phyloP scores from a whole-genome alignment of 1,284 basidiomycete genomes.

The Ceratobasidium sp. region DNA sequence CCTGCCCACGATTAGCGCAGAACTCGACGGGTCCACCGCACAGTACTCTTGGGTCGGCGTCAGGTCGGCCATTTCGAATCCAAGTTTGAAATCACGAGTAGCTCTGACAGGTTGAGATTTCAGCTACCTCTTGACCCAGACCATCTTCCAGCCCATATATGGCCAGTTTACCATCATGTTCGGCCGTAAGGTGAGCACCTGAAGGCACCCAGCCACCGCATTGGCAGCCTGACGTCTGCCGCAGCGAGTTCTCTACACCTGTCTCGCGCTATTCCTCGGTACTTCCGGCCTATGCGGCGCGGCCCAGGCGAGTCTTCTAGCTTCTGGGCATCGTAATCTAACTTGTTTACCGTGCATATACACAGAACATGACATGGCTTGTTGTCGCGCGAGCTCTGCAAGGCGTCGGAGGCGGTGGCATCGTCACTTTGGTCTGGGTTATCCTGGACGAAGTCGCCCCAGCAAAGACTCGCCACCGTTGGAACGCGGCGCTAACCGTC shows the following conservation, averaged over 20 bases:
- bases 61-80: slow-evolving; percentile 18
- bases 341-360: slow-evolving; percentile 1
- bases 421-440: slow-evolving; percentile 80
- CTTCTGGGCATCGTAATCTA: neutral
- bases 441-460: slow-evolving; percentile 80
- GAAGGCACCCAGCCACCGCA: neutral
- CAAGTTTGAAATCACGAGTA: slow-evolving; percentile 5
- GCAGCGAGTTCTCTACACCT: slow-evolving; percentile 70
- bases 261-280: slow-evolving; percentile 70
- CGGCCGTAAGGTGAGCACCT: slow-evolving; percentile 66
- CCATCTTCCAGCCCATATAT: slow-evolving; percentile 79
- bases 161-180: slow-evolving; percentile 76
- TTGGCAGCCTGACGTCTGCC: neutral
- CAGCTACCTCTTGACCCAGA: slow-evolving; percentile 80
- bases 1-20: slow-evolving; percentile 73
- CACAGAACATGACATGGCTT: slow-evolving; percentile 66
- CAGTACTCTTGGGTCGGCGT: slow-evolving; percentile 86
- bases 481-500: slow-evolving; percentile 79
- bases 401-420: slow-evolving; percentile 78
- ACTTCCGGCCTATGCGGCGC: slow-evolving; percentile 75
- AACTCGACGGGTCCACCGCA: slow-evolving; percentile 66
- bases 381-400: slow-evolving; percentile 65
- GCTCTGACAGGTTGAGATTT: slow-evolving; percentile 1
- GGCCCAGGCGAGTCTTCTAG: slow-evolving; percentile 61
- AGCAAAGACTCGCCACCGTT: slow-evolving; percentile 69